These are phyloP conservation scores for Metschnikowia lachancei DNA, from an alignment of 805 yeast species.

Conservation along the genomic window DNA sequence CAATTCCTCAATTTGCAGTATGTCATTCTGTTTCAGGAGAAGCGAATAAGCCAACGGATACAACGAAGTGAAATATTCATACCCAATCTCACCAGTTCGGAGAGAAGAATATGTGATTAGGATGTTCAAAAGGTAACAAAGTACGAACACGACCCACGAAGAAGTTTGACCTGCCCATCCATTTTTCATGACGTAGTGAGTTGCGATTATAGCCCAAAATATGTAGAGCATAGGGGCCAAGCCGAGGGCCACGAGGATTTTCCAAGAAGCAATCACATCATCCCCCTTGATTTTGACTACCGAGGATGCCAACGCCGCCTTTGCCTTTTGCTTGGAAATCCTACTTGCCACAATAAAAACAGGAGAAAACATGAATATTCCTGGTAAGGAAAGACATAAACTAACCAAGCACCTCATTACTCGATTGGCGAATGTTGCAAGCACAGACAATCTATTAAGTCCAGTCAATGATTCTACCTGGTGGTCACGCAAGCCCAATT, in stretches of 20 bases:
- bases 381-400: slow-evolving; percentile 37
- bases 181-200: slow-evolving; percentile 18
- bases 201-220: slow-evolving; percentile 37
- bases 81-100: slow-evolving; percentile 42
- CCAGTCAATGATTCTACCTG: slow-evolving; percentile 34
- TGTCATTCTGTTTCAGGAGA: slow-evolving; percentile 28
- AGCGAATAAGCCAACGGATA: slow-evolving; percentile 37
- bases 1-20: slow-evolving; percentile 33
- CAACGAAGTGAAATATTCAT: slow-evolving; percentile 41
- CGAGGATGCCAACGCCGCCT: slow-evolving; percentile 38
- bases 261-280: slow-evolving; percentile 45
- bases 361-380: slow-evolving; percentile 38
- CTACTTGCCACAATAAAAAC: slow-evolving; percentile 35
- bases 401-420: slow-evolving; percentile 29
- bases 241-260: slow-evolving; percentile 40
- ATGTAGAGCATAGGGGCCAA: slow-evolving; percentile 41
- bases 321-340: slow-evolving; percentile 36
- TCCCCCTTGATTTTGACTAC: slow-evolving; percentile 41
- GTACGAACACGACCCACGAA: slow-evolving; percentile 23
- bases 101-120: slow-evolving; percentile 42
- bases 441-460: slow-evolving; percentile 23
- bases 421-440: slow-evolving; percentile 26
- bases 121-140: slow-evolving; percentile 36
- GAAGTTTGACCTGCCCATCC: slow-evolving; percentile 16
- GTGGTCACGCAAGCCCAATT: slow-evolving; percentile 40